These are phyloP conservation scores for Sungouiozyma ichnusensis DNA, from an alignment of 805 yeast genomes.

Conservation along the genomic window DNA sequence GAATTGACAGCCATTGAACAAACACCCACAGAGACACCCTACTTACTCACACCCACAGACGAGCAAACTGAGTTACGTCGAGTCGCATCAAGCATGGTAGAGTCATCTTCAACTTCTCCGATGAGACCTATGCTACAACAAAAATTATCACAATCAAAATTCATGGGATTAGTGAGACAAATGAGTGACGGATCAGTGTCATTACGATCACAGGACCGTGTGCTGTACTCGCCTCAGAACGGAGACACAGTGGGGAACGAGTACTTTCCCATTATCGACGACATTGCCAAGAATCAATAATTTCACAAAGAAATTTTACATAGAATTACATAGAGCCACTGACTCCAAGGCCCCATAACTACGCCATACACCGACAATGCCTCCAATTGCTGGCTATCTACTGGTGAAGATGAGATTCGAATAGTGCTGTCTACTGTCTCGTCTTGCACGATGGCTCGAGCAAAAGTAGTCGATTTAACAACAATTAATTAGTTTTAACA, in stretches of 20 bases:
- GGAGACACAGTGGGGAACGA: conserved; percentile 22
- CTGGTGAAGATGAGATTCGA: too few species aligned
- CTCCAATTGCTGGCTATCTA: too few species aligned
- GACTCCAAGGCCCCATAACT: too few species aligned
- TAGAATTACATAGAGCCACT: too few species aligned
- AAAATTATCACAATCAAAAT: conserved; percentile 20
- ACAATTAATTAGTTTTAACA: too few species aligned
- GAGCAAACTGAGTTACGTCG: conserved; percentile 21
- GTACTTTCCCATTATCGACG: conserved; percentile 16
- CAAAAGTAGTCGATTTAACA: too few species aligned
- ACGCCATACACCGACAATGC: too few species aligned
- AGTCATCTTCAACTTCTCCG: conserved; percentile 11
- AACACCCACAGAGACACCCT: background rate
- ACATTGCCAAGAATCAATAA: background rate
- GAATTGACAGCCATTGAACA: conserved; percentile 9
- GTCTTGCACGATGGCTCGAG: too few species aligned
- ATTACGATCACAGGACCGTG: conserved; percentile 9
- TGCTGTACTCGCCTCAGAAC: conserved; percentile 16
- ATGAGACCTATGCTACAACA: conserved; percentile 4
- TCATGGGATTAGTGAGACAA: conserved; percentile 22
- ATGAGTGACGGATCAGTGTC: conserved; percentile 26
- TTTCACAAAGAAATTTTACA: too few species aligned
- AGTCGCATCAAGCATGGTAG: conserved; percentile 19
- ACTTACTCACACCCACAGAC: background rate
- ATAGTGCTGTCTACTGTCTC: too few species aligned